Base-by-base conservation (phyloP, 225 moss, liverwort and hornwort species). In the Ulota crispa region DNA sequence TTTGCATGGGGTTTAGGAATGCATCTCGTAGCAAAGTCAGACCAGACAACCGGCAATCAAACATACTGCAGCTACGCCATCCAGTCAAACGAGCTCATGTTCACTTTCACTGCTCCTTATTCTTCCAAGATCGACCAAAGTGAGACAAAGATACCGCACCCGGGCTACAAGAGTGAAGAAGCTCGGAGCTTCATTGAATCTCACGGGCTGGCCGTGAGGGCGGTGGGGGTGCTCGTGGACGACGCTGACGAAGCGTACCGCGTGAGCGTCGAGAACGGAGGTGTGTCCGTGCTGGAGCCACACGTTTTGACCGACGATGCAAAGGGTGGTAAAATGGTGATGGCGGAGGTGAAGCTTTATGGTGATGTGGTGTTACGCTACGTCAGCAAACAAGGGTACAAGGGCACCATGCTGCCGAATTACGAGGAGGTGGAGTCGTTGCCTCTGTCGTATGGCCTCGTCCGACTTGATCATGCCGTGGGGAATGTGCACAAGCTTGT, bases 1-100 rank as follows among this genome's bases (percentile, higher is more conserved):
- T 96, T 99, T 77, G 79, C 94, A 34, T 96, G 99, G 99, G 99
- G 99, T 61, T 88, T 99, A 78, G 99, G 99, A 26, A 94, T 99
- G 99, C 92, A 93, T 78, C 90, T 99, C 3, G 99, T 99, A 9
- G 99, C 92, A 7, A 96, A 96, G 72, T 96, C 94, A 37, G 99
- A 99, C 67, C 99, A 96, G 70, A 94, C 89, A 7, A 99, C 96
- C 4, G 94, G 99, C 27, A 99, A 99, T 32, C 96, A 96, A 81
- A 94, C 92, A 0, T 96, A 93, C 43, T 93, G 93, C 82, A 94
- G 94, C 84, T 99, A 99, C 68, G 93, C 88, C 24, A 86, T 93
- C 63, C 94, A 88, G 68, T 93, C 93, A 21, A 91, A 96, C 74
- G 94, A 96, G 6, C 91, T 99, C 10, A 32, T 92, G 77, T 92